Conservation (phyloP, 179 eudicot species). For the Spinacia oleracea region DNA sequence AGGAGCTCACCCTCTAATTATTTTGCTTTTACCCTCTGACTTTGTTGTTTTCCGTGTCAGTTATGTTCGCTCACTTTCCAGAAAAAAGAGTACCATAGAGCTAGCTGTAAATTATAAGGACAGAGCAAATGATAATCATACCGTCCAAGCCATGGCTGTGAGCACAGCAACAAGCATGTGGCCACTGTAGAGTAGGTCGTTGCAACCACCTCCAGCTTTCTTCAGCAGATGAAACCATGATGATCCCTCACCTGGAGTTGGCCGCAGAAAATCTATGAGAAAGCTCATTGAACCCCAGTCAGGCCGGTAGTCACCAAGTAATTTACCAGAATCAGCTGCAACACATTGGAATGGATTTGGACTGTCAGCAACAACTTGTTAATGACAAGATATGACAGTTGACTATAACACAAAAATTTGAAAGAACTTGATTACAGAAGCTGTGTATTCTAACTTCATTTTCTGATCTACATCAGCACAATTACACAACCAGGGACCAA, state of each 20-base stretch:
- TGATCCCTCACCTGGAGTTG: slow-evolving; percentile 62
- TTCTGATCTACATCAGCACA: neutral
- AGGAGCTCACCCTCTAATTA: neutral
- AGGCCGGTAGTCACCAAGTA: slow-evolving; percentile 60
- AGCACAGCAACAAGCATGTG: slow-evolving; percentile 96
- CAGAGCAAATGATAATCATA: slow-evolving; percentile 28
- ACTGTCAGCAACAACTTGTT: slow-evolving; percentile 16
- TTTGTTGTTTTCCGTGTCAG: neutral
- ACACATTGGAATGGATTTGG: slow-evolving; percentile 13
- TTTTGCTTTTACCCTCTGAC: too few relatives aligned
- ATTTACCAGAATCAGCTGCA: slow-evolving; percentile 56
- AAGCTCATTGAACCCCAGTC: slow-evolving; percentile 95
- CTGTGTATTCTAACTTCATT: neutral
- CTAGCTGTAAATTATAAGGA: neutral
- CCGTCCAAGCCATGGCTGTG: slow-evolving; percentile 99
- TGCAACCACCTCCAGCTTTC: slow-evolving; percentile 97
- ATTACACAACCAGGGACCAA: neutral
- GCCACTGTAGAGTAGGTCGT: slow-evolving; percentile 93
- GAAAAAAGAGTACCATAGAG: neutral
- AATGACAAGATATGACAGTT: slow-evolving; percentile 7
- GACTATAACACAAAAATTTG: neutral
- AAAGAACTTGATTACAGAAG: slow-evolving; percentile 9
- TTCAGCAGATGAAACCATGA: slow-evolving; percentile 80
- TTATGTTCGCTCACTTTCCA: neutral
- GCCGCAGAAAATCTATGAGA: slow-evolving; percentile 76